Percentiles rank a stretch among this genome's conserved stretches.
phyloP scores from a whole-genome alignment of 768 basidiomycete species.

The Asterophora lycoperdoides region DNA sequence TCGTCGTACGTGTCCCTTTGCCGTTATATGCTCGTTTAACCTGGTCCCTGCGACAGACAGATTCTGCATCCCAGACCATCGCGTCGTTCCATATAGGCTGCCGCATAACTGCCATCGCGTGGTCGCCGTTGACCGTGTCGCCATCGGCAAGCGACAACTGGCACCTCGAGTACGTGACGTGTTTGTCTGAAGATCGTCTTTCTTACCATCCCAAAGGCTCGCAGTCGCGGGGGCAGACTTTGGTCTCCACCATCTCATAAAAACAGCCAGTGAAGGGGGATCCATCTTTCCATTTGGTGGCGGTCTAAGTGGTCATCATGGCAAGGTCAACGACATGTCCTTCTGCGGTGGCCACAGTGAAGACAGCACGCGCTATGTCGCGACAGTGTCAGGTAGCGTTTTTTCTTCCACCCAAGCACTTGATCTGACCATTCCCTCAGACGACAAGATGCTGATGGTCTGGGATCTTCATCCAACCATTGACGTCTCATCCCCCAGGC shows the following conservation, averaged over 20 bases:
- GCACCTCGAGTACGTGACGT: conserved; percentile 59
- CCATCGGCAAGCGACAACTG: conserved; percentile 62
- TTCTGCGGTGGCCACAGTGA: conserved; percentile 74
- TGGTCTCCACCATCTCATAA: conserved; percentile 66
- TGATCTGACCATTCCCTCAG: conserved; percentile 30
- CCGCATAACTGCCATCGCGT: conserved; percentile 70
- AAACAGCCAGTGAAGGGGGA: conserved; percentile 43
- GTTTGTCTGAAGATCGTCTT: neutral
- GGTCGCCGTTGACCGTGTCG: conserved; percentile 68
- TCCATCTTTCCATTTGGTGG: conserved; percentile 70
- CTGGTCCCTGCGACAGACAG: conserved; percentile 30
- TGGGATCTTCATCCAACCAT: conserved; percentile 74
- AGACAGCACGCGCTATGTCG: conserved; percentile 69
- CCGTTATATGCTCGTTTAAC: neutral
- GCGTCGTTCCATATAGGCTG: conserved; percentile 74
- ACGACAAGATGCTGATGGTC: conserved; percentile 81
- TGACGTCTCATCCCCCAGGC: conserved; percentile 36
- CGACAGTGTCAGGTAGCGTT: conserved; percentile 67
- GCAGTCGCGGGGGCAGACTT: conserved; percentile 65
- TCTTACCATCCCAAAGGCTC: conserved; percentile 41
- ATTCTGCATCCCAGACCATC: conserved; percentile 42
- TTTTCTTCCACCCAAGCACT: neutral
- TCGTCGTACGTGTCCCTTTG: conserved; percentile 43
- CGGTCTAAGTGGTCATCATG: conserved; percentile 78
- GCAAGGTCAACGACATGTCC: conserved; percentile 69